Base-by-base conservation (phyloP, 1,284 basidiomycete species). In the Pyrrhoderma noxium region DNA sequence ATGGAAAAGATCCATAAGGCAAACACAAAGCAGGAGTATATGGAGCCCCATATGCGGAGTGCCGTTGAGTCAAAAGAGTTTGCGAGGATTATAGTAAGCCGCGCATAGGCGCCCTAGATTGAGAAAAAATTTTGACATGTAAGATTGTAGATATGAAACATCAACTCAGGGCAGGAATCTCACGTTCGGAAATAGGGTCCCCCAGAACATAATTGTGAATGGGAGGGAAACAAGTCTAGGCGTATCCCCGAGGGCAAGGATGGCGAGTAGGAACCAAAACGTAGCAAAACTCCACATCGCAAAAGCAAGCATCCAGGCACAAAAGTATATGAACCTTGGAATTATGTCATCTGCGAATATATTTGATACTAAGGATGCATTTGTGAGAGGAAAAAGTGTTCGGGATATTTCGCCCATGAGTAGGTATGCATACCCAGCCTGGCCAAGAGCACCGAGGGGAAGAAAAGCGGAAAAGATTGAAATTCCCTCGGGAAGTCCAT, bases 101-200 rank as follows among this genome's bases (percentile, higher is more conserved):
- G 79, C 0, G 82, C 78, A 52, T 82, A 85, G 0, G 84, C 82
- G 19, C 80, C 73, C 77, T 79, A 34, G n/a, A 38, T 37, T 13
- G 19, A 1, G 14, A 9, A 44, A 21, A 13, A 14, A 56, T 52
- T 39, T 14, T 39, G 45, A 3, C 11, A 8, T 18, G 2, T 41
- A 11, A 25, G 27, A 9, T 16, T 3, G 16, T 39, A 21, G 18
- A 16, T 25, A 31, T 27, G 25, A 27, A 21, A 22, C 3, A 36
- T 34, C n/a, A 31, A 5, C 27, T 5, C 27, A 11, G 11, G 7
- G 5, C 27, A 11, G 22, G 22, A 42, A 21, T 68, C 74, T 35
- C 57, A 79, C 80, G 55, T 77, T 80, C 7, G 80, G 80, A 59
- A 82, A 82, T 55, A 81, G 73, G 37, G 76, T 64, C 7, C 77